These are phyloP conservation scores for Diplodia scrobiculata DNA, from an alignment of 2,329 filamentous ascomycete species.

Conservation along the genomic window DNA sequence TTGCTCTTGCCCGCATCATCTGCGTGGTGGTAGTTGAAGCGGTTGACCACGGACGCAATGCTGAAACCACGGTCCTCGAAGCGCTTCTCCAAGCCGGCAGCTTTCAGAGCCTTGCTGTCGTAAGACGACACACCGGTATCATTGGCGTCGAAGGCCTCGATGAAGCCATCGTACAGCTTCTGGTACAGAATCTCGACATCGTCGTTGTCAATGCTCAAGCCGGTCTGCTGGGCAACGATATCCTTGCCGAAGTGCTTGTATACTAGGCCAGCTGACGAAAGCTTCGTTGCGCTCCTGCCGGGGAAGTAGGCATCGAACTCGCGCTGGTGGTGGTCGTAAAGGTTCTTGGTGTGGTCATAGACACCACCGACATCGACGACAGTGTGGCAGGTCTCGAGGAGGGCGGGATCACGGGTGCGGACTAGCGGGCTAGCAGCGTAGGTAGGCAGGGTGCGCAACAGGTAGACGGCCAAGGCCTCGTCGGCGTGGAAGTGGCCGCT, in stretches of 20 bases:
- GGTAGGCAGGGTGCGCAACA: constrained; percentile 83
- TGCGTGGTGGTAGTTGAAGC: constrained; percentile 67
- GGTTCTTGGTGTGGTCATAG: constrained; percentile 74
- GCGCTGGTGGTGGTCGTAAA: constrained; percentile 98
- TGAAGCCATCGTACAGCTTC: constrained; percentile 89
- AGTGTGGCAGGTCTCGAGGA: constrained; percentile 82
- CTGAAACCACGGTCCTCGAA: constrained; percentile 82
- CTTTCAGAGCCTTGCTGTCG: constrained; percentile 68
- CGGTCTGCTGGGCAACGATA: constrained; percentile 71
- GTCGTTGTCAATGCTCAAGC: constrained; percentile 60
- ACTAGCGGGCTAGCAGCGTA: constrained; percentile 75
- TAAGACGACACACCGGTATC: constrained; percentile 91
- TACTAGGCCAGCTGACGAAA: constrained; percentile 89
- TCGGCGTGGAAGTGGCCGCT: constrained; percentile 97
- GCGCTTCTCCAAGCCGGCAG: constrained; percentile 75
- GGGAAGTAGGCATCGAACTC: constrained; percentile 86
- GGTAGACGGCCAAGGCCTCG: constrained; percentile 93
- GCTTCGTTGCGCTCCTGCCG: constrained; percentile 72
- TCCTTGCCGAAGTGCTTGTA: constrained; percentile 92
- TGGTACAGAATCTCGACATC: constrained; percentile 76
- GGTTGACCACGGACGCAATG: constrained; percentile 84
- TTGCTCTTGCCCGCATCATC: constrained; percentile 46
- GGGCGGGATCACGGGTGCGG: constrained; percentile 80
- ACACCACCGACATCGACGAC: constrained; percentile 97
- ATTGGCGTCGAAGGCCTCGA: constrained; percentile 95